phyloP scores from a whole-genome alignment of 2,329 filamentous ascomycete species.

The Exophiala spinifera region DNA sequence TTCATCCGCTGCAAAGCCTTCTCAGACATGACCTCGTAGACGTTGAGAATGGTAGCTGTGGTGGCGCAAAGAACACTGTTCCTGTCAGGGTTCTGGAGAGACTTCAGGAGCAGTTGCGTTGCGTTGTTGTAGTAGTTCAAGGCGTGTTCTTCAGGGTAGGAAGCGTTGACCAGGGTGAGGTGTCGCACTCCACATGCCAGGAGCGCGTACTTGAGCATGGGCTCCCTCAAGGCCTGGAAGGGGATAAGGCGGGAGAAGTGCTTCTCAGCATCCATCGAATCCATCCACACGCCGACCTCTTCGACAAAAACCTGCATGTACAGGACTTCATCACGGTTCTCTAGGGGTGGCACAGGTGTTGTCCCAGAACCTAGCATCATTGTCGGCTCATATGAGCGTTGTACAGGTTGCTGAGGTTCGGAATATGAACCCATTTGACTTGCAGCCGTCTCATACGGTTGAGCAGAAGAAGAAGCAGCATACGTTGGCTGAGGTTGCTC shows the following conservation, averaged over 20 bases:
- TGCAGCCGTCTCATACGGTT: conserved; percentile 33
- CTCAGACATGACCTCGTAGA: conserved; percentile 91
- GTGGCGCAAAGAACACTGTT: conserved; percentile 82
- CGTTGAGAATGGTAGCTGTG: conserved; percentile 81
- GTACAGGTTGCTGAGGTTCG: conserved; percentile 34
- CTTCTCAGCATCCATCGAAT: conserved; percentile 79
- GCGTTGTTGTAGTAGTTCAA: conserved; percentile 82
- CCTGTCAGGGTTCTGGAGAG: conserved; percentile 77
- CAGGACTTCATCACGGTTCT: conserved; percentile 72
- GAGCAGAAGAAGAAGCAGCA: conserved; percentile 37
- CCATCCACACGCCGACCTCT: conserved; percentile 91
- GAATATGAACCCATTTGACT: conserved; percentile 31
- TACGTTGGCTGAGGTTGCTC: conserved; percentile 42
- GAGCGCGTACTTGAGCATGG: conserved; percentile 85
- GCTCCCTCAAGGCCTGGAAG: conserved; percentile 74
- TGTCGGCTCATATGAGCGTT: conserved; percentile 20
- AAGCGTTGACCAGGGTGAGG: conserved; percentile 65
- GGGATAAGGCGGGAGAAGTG: conserved; percentile 85
- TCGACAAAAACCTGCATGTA: conserved; percentile 92
- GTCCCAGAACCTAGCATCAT: conserved; percentile 22
- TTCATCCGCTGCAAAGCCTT: conserved; percentile 77
- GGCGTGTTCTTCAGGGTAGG: conserved; percentile 71
- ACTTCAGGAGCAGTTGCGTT: conserved; percentile 71
- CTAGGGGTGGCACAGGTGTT: conserved; percentile 53
- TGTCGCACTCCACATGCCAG: conserved; percentile 85